Conservation (phyloP, 2,329 filamentous ascomycete species). For the Sporothrix phasma region DNA sequence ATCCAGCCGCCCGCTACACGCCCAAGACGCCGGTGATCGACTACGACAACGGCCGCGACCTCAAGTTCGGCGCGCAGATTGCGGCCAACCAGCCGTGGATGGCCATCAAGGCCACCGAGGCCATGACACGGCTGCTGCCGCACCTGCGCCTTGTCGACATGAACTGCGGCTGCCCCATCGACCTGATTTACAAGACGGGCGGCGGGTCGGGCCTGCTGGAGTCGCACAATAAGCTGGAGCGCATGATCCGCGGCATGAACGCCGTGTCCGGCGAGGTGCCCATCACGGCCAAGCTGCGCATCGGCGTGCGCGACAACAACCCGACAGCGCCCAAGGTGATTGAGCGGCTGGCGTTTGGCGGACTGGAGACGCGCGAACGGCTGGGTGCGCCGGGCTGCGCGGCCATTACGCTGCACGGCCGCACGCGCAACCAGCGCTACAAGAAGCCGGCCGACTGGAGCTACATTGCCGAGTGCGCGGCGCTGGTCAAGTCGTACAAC, state of each 20-base stretch:
- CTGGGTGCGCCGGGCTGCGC: conserved; percentile 75
- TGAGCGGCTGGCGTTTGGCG: conserved; percentile 73
- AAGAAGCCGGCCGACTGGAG: conserved; percentile 86
- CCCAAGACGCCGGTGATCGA: conserved; percentile 42
- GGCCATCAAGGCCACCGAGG: conserved; percentile 78
- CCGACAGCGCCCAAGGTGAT: conserved; percentile 67
- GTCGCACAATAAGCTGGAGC: conserved; percentile 74
- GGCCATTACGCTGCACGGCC: conserved; percentile 89
- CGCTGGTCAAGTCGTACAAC: conserved; percentile 73
- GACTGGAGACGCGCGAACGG: conserved; percentile 58
- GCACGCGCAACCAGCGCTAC: conserved; percentile 90
- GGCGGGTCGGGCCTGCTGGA: conserved; percentile 91
- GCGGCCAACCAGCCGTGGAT: conserved; percentile 87
- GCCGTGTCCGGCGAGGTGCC: conserved; percentile 81
- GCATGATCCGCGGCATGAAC: conserved; percentile 95
- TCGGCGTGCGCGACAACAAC: conserved; percentile 73
- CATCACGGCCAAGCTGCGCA: conserved; percentile 90
- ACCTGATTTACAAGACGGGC: conserved; percentile 79
- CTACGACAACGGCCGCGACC: conserved; percentile 74
- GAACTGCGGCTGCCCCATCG: conserved; percentile 96
- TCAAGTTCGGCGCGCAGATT: conserved; percentile 88
- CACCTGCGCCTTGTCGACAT: conserved; percentile 84
- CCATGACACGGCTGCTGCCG: conserved; percentile 65
- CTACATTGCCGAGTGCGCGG: conserved; percentile 85
- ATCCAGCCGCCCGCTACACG: conserved; percentile 59